These are phyloP conservation scores for Lachnellula suecica DNA, from an alignment of 2,329 filamentous ascomycete genomes.

Conservation along the genomic window DNA sequence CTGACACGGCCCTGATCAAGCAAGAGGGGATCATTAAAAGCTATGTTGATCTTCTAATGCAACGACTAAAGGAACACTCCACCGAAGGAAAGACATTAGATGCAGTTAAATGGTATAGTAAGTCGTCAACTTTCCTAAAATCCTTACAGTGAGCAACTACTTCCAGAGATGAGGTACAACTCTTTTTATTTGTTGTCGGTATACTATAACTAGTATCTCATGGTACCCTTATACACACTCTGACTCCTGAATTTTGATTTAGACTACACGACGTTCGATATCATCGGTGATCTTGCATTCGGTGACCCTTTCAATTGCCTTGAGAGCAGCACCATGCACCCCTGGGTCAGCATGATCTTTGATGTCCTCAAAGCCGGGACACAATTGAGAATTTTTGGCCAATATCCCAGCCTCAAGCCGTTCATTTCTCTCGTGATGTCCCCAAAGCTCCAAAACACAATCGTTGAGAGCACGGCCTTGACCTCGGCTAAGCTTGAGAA, in stretches of 20 bases:
- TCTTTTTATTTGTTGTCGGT: too few species aligned
- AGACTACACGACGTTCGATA: constrained; percentile 35
- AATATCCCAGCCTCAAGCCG: not conserved
- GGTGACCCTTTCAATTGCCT: constrained; percentile 32
- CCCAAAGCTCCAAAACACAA: not conserved
- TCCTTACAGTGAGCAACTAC: too few species aligned
- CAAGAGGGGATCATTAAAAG: constrained; percentile 27
- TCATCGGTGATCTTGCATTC: constrained; percentile 36
- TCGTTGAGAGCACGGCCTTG: not conserved
- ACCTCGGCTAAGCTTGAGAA: not conserved
- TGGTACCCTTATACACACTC: not conserved
- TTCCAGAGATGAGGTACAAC: too few species aligned
- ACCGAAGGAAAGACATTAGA: not conserved
- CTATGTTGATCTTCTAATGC: constrained; percentile 7
- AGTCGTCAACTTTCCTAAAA: too few species aligned
- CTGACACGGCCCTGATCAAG: constrained; percentile 30
- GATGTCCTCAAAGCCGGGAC: not conserved
- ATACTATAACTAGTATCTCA: too few species aligned
- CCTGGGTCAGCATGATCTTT: constrained; percentile 1
- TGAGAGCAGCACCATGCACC: constrained; percentile 6
- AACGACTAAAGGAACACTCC: constrained; percentile 27
- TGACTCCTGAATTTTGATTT: not conserved
- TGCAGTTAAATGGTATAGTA: constrained; percentile 1
- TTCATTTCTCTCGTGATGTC: not conserved
- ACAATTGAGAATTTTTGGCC: not conserved